These are phyloP conservation scores for Simplicillium aogashimaense DNA, from an alignment of 2,329 filamentous ascomycete genomes.

Conservation along the genomic window DNA sequence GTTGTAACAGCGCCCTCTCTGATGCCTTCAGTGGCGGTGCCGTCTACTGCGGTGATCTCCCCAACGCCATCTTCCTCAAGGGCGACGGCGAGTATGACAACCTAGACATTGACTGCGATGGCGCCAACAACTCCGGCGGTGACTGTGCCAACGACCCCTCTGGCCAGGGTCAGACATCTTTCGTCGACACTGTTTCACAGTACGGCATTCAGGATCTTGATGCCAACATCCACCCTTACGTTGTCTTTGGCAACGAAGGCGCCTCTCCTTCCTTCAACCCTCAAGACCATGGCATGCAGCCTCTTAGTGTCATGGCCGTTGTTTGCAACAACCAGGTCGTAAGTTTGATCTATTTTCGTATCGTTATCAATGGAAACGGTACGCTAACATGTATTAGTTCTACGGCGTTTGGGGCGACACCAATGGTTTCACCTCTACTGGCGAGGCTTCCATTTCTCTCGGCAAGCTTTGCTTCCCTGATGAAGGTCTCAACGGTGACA, in stretches of 20 bases:
- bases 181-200: constrained; percentile 20
- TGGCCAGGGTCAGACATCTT: constrained; percentile 29
- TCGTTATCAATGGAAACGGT: constrained; percentile 7
- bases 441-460: constrained; percentile 40
- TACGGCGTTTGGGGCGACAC: constrained; percentile 47
- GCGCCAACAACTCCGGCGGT: constrained; percentile 20
- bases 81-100: constrained; percentile 33
- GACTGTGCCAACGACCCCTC: constrained; percentile 25
- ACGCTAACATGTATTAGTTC: constrained; percentile 18
- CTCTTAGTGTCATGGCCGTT: constrained; percentile 36
- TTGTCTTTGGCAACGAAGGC: constrained; percentile 33
- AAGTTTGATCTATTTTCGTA: not conserved
- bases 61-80: constrained; percentile 19
- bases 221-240: constrained; percentile 33
- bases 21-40: constrained; percentile 6
- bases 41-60: constrained; percentile 22
- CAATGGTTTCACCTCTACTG: constrained; percentile 36
- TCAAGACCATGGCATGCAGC: constrained; percentile 24
- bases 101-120: constrained; percentile 44
- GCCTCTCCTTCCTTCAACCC: constrained; percentile 21
- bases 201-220: constrained; percentile 24
- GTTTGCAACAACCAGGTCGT: constrained; percentile 33
- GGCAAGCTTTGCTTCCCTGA: constrained; percentile 40
- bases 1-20: constrained; percentile 12
- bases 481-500: constrained; percentile 33